phyloP scores from a whole-genome alignment of 2,329 filamentous ascomycete species.

The Fusarium equiseti region DNA sequence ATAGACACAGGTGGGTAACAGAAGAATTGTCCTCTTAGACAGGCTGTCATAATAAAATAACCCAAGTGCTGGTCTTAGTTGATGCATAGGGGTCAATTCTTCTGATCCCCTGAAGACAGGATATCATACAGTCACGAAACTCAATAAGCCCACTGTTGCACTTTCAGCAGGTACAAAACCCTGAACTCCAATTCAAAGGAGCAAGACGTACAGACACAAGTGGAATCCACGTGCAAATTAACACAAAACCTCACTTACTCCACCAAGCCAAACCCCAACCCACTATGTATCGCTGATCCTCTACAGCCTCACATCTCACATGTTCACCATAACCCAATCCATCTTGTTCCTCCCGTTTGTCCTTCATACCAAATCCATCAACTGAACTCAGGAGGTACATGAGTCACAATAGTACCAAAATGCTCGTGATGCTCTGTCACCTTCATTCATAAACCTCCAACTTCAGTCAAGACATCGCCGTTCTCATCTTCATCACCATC shows the following conservation, averaged over 20 bases:
- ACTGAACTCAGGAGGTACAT: background rate
- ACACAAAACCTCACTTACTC: conserved; percentile 7
- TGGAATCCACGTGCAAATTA: conserved; percentile 16
- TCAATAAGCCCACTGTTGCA: background rate
- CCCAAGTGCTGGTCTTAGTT: too few relatives aligned
- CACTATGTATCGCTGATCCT: background rate
- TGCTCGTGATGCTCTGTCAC: conserved; percentile 7
- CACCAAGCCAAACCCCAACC: conserved; percentile 17
- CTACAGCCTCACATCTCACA: conserved; percentile 32
- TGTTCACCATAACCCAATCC: background rate
- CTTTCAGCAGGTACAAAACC: conserved; percentile 8
- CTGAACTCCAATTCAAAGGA: background rate
- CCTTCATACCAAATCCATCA: conserved; percentile 13
- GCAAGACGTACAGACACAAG: conserved; percentile 21
- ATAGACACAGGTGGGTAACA: background rate
- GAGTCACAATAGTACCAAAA: background rate
- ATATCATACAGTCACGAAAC: too few relatives aligned
- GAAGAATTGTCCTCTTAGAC: too few relatives aligned
- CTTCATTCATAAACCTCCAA: background rate
- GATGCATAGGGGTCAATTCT: too few relatives aligned
- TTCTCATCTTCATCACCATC: background rate
- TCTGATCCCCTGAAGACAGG: too few relatives aligned
- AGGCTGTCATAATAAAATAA: too few relatives aligned
- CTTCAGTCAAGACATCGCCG: background rate
- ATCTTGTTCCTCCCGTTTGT: background rate